Base-by-base conservation (phyloP, 1,284 basidiomycete species). In the Testicularia cyperi region DNA sequence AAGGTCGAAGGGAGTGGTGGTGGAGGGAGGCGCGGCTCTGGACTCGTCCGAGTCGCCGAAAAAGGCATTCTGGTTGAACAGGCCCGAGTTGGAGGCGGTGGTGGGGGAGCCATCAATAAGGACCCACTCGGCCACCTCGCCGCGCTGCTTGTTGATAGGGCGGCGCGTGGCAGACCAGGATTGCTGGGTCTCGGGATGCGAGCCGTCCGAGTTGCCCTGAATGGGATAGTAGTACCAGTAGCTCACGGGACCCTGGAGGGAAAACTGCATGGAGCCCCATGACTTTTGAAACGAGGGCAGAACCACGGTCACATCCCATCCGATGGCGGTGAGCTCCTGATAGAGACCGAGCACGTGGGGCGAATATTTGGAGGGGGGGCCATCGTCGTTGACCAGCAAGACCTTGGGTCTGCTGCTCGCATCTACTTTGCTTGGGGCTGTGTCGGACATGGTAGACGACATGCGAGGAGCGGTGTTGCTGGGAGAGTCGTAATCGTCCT, bases 141-240 rank as follows among this genome's bases (percentile, higher is more conserved):
- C 70, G 5, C 64, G 46, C 14, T 54, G 46, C 8, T 34, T 26
- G 26, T 64, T 37, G 26, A 74, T 55, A 2, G 65, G 56, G 5
- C 73, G 43, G 1, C 71, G 56, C 9, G 40, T 54, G 7, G 70
- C 42, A 20, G 70, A 72, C 73, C 73, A 75, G 10, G 57, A 64
- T 12, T 55, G 28, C 7, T 43, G 32, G 0, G 65, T 69, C 27
- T 32, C 58, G 1, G 57, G 36, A 16, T 67, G 49, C n/a, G 45
- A 38, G 27, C 71, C 72, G 20, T 54, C 43, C 16, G 54, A 52
- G 34, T 74, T 70, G 53, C 35, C 55, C 19, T 44, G 36, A 23
- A 70, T 33, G 13, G 74, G 74, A 38, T 76, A 76, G 52, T 76
- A 76, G 55, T 74, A 76, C 74, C 74, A 76, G 28, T 69, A 65